phyloP scores from a whole-genome alignment of 495 filamentous ascomycete genomes.

The Xylaria telfairii region DNA sequence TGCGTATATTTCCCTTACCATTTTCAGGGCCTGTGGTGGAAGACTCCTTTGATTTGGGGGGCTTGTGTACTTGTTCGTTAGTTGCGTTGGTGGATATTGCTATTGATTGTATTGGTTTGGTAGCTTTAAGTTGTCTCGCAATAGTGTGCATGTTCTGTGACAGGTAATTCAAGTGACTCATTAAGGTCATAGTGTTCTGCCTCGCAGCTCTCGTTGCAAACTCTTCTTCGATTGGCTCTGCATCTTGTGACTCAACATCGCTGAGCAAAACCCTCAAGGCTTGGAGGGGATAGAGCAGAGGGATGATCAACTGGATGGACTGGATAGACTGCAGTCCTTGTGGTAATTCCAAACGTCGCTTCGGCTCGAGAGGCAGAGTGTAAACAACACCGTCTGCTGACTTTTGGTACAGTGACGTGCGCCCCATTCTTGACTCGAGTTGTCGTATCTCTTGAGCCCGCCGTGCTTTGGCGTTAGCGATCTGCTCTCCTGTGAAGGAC shows the following conservation, averaged over 20 bases:
- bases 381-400: constrained; percentile 73
- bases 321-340: constrained; percentile 66
- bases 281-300: constrained; percentile 75
- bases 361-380: constrained; percentile 74
- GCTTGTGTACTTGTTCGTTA: neutral
- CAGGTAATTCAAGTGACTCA: constrained; percentile 79
- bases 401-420: constrained; percentile 71
- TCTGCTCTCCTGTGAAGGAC: constrained; percentile 62
- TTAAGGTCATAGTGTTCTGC: constrained; percentile 66
- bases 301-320: constrained; percentile 72
- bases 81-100: neutral
- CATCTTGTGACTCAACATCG: constrained; percentile 65
- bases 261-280: constrained; percentile 69
- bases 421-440: constrained; percentile 79
- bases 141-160: constrained; percentile 74
- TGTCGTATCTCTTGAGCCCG: constrained; percentile 72
- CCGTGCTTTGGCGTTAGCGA: constrained; percentile 64
- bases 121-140: constrained; percentile 56
- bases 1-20: constrained; percentile 69
- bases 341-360: constrained; percentile 66
- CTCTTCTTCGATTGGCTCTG: constrained; percentile 64
- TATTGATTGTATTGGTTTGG: neutral
- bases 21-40: constrained; percentile 37
- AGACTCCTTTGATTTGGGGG: neutral
- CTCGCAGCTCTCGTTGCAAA: constrained; percentile 66